phyloP scores from a whole-genome alignment of 192 early-diverging fungal genomes.

The Paraglomus brasilianum region DNA sequence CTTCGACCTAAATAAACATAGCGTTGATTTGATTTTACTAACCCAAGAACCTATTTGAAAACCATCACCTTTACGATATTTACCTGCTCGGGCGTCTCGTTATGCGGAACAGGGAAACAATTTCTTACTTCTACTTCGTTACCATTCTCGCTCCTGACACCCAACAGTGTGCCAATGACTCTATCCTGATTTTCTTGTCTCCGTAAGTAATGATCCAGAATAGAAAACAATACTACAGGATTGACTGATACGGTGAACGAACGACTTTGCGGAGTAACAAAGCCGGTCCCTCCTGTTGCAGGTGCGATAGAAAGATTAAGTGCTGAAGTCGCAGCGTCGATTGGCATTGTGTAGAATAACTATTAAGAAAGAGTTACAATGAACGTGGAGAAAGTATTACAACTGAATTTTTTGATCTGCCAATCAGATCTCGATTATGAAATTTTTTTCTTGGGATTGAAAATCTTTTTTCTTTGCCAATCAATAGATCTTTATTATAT shows the following conservation, averaged over 20 bases:
- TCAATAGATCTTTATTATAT: too few species aligned
- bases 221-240: slow-evolving; percentile 87
- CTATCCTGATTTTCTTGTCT: slow-evolving; percentile 78
- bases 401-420: too few species aligned
- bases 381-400: too few species aligned
- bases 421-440: too few species aligned
- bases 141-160: slow-evolving; percentile 85
- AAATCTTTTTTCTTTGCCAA: too few species aligned
- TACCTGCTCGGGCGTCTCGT: slow-evolving; percentile 71
- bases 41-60: background rate
- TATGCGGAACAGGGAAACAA: slow-evolving; percentile 82
- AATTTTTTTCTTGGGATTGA: too few species aligned
- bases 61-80: background rate
- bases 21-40: background rate
- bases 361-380: too few species aligned
- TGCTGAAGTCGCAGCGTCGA: slow-evolving; percentile 30
- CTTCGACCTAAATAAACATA: slow-evolving; percentile 54
- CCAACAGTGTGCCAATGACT: slow-evolving; percentile 90
- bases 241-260: slow-evolving; percentile 61
- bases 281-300: slow-evolving; percentile 4
- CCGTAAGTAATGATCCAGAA: slow-evolving; percentile 90
- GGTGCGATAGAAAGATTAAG: slow-evolving; percentile 25
- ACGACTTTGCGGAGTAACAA: slow-evolving; percentile 29
- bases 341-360: slow-evolving; percentile 31
- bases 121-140: slow-evolving; percentile 84